Evolutionary conservation across 805 yeast species (phyloP).

Genomic region (Hanseniaspora osmophila): DNA sequence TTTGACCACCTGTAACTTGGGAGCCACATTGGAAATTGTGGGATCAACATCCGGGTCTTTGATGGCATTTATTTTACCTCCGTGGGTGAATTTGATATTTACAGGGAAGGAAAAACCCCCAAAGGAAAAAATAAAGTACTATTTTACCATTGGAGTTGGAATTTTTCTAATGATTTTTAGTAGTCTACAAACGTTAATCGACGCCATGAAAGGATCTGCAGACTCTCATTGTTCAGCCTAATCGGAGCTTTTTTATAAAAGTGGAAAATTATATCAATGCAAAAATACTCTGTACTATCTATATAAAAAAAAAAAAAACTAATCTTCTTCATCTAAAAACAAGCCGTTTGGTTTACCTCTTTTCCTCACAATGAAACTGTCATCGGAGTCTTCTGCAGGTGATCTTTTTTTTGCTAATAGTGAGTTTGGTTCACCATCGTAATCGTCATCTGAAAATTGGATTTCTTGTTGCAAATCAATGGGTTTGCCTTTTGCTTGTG

Average conservation of each 20-base stretch:
- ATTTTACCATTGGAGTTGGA: slow-evolving; percentile 58
- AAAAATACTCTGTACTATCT: too few species aligned
- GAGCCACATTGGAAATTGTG: slow-evolving; percentile 75
- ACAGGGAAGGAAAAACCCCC: slow-evolving; percentile 30
- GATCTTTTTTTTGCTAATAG: neutral
- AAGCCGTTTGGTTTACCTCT: slow-evolving; percentile 4
- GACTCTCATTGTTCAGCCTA: slow-evolving; percentile 12
- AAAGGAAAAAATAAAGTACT: slow-evolving; percentile 39
- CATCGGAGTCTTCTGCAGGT: neutral
- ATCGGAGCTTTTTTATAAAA: neutral
- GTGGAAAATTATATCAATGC: too few species aligned
- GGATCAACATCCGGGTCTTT: slow-evolving; percentile 89
- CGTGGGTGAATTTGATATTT: slow-evolving; percentile 62
- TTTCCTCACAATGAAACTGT: neutral
- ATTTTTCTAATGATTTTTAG: slow-evolving; percentile 63
- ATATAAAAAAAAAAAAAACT: neutral
- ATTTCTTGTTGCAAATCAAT: neutral
- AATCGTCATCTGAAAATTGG: neutral
- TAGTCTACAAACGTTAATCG: slow-evolving; percentile 30
- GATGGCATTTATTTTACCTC: slow-evolving; percentile 87
- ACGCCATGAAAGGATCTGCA: slow-evolving; percentile 8
- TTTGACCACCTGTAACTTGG: slow-evolving; percentile 71
- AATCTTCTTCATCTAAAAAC: slow-evolving; percentile 9
- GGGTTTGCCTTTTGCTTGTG: too few species aligned
- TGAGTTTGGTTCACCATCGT: neutral